Conservation (phyloP, 768 basidiomycete species). For the Russula olivacea region DNA sequence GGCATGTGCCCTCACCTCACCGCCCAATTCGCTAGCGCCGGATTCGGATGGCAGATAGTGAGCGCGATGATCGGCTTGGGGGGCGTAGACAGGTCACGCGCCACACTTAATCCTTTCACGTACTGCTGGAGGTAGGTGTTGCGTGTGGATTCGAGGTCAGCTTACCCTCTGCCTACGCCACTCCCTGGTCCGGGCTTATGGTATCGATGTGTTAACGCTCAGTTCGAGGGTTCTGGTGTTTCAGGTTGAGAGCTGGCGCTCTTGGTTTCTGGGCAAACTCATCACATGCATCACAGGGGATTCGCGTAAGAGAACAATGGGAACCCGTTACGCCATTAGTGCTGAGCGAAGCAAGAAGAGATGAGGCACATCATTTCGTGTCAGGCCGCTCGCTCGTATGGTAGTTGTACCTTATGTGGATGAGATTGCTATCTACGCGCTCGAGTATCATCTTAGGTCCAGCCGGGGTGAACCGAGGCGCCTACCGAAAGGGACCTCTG, state of each 20-base stretch:
- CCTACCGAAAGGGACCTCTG: constrained; percentile 51
- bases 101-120: not conserved
- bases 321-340: not conserved
- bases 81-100: not conserved
- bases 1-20: not conserved
- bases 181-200: constrained; percentile 5
- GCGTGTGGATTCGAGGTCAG: too few relatives aligned
- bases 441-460: constrained; percentile 12
- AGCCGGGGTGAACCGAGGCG: constrained; percentile 20
- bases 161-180: constrained; percentile 2
- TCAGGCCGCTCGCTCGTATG: not conserved
- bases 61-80: constrained; percentile 6
- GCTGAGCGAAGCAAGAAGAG: not conserved
- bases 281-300: not conserved
- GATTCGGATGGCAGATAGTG: not conserved
- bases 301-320: constrained; percentile 10
- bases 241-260: not conserved
- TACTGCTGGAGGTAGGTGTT: too few relatives aligned
- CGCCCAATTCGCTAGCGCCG: not conserved
- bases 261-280: not conserved
- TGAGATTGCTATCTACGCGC: constrained; percentile 11
- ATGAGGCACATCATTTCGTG: constrained; percentile 12
- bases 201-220: not conserved
- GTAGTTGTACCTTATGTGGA: not conserved
- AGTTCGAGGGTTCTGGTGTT: not conserved